Base-by-base conservation (phyloP, 805 yeast species). In the Hanseniaspora osmophila region DNA sequence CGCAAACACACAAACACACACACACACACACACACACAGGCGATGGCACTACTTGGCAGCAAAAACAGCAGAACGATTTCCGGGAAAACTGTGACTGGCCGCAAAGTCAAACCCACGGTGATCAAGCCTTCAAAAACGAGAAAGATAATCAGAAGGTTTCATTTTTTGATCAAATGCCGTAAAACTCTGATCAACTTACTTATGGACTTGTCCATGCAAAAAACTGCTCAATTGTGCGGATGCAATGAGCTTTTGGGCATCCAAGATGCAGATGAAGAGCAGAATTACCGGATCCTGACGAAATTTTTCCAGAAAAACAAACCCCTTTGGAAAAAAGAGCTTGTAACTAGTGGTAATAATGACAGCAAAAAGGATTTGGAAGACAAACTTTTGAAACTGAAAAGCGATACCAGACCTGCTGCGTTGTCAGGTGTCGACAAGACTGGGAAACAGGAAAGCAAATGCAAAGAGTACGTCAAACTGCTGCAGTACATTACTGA, bases 111-210 rank as follows among this genome's bases (percentile, higher is more conserved):
- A 29, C 57, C 60, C 9, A 77, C 80, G 2, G 68, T 67, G 7
- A 68, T 80, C 46, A 85, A 80, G 60, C 94, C 86, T 3, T 70
- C 72, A 40, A 68, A 76, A 53, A 81, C 95, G 0, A 67, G 95
- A 42, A 78, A 74, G 54, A 68, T 88, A 17, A 88, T 88, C 27
- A 70, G 95, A 46, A 62, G 86, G 37, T 86, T 76, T 51, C 96
- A 87, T 60, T 71, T 76, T 1, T 65, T 88, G 13, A 69, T 80
- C 47, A 84, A 80, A 52, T 70, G 74, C 49, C 70, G 71, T 49
- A 60, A 67, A 16, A 49, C 64, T 2, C 61, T 80, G 12, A 37
- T 45, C 16, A 22, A 45, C 22, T 7, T 32, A 9, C 6, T 45
- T 4, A 30, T 22, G 27, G 27, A 22, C 6, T 22, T 22, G 27